A percentile compares a stretch with the other conserved stretches of the same genome.
phyloP scores from a whole-genome alignment of 2,329 filamentous ascomycete species.

The Sporothrix brunneoviolacea region DNA sequence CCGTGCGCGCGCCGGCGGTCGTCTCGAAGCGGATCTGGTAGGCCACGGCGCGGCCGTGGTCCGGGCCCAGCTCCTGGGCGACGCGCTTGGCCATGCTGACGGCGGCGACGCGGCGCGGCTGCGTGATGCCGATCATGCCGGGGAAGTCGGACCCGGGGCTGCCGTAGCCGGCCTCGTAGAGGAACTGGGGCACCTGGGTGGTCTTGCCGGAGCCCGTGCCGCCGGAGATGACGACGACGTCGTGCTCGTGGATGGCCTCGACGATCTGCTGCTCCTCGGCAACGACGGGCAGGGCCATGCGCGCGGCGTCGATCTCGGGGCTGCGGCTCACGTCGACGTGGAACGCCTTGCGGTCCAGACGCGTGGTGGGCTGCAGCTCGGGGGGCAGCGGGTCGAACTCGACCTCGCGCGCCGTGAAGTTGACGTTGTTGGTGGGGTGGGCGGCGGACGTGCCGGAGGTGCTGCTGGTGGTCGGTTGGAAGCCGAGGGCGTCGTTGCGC shows the following conservation, averaged over 20 bases:
- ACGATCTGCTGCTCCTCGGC: conserved; percentile 96
- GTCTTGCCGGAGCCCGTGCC: conserved; percentile 97
- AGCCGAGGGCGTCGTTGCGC: conserved; percentile 75
- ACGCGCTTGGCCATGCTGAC: conserved; percentile 96
- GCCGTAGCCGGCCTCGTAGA: conserved; percentile 91
- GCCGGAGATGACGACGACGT: conserved; percentile 86
- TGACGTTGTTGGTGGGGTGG: conserved; percentile 50
- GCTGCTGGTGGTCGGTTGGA: conserved; percentile 34
- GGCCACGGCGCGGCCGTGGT: conserved; percentile 69
- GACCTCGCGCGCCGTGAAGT: conserved; percentile 59
- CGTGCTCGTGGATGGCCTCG: conserved; percentile 91
- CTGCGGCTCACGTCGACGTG: conserved; percentile 65
- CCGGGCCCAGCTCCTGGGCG: conserved; percentile 66
- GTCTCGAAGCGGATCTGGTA: conserved; percentile 96
- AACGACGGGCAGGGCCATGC: conserved; percentile 79
- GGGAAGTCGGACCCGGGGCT: conserved; percentile 69
- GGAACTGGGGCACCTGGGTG: conserved; percentile 92
- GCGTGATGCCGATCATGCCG: conserved; percentile 91
- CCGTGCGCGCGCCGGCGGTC: conserved; percentile 70
- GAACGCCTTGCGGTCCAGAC: conserved; percentile 63
- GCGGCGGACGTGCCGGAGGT: conserved; percentile 27
- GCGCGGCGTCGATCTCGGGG: conserved; percentile 67
- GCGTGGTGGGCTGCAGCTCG: conserved; percentile 56
- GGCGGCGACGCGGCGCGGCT: conserved; percentile 88
- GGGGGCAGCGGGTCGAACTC: conserved; percentile 66